Base-by-base conservation (phyloP, 2,329 filamentous ascomycete genomes). In the Rachicladosporium sp. region DNA sequence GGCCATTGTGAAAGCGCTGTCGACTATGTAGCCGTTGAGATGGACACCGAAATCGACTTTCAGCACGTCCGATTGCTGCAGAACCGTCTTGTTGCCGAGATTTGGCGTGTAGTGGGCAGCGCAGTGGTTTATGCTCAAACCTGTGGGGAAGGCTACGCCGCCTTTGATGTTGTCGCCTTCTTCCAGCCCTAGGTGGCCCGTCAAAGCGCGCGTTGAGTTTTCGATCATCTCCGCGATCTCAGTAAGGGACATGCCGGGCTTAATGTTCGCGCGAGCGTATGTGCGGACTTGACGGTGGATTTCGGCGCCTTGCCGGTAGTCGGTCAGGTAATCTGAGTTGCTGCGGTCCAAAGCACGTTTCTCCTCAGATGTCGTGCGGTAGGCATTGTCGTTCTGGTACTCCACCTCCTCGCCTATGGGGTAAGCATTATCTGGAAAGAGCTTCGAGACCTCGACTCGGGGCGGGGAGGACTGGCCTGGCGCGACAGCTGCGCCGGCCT, bases 151-250 rank as follows among this genome's bases (percentile, higher is more conserved):
- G 3, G 83, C 86, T 73, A 93, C 84, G 40, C 86, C 85, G 27
- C 78, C 84, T 53, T 78, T 75, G 47, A 88, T 65, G 39, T 78
- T 79, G 53, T 93, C 85, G 4, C 86, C 86, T 52, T 87, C 80
- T 45, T 80, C 72, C 33, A 91, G 63, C 6, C 84, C 86, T 49
- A 74, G 69, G 58, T 93, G 83, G 4, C 82, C 85, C 2, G 80
- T 80, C 47, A 93, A 62, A 27, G 80, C 76, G 47, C 85, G 76
- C 29, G 91, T 83, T 37, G 82, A 74, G 57, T 89, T 76, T 61
- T 93, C 86, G 51, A 93, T 93, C n/a, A 79, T 80, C 57, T 89
- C 80, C 6, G 84, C 83, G 49, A 93, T 89, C 59, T 87, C 79
- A 2, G 80, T 86, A 56, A 93, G 64, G 5, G 73, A 75, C 70